These are phyloP conservation scores for Pleurostoma richardsiae DNA, from an alignment of 2,329 filamentous ascomycete genomes.

Conservation along the genomic window DNA sequence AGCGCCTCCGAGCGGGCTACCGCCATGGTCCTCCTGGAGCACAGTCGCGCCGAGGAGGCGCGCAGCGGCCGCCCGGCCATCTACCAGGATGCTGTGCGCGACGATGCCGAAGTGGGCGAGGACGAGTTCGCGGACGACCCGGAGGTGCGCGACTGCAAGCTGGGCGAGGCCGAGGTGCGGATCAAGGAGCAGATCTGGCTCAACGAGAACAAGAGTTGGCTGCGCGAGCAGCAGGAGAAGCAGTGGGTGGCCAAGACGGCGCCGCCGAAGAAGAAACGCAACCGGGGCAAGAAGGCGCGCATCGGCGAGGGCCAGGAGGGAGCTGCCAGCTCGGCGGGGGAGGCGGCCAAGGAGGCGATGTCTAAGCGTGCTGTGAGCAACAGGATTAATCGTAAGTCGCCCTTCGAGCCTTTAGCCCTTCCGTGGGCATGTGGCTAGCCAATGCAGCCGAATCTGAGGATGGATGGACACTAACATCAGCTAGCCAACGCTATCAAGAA, in stretches of 20 bases:
- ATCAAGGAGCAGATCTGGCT: constrained; percentile 94
- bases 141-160: constrained; percentile 76
- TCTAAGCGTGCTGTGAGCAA: no score
- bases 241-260: constrained; percentile 67
- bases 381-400: no score
- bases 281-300: constrained; percentile 45
- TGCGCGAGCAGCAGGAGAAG: constrained; percentile 82
- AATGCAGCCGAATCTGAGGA: no score
- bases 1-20: constrained; percentile 48
- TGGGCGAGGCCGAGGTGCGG: constrained; percentile 67
- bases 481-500: no score
- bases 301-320: constrained; percentile 62
- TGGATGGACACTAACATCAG: no score
- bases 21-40: no score
- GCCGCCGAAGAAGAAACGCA: constrained; percentile 53
- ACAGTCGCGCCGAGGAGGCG: constrained; percentile 21
- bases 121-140: constrained; percentile 86
- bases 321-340: constrained; percentile 62
- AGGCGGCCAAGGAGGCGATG: constrained; percentile 59
- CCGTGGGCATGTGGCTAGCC: no score
- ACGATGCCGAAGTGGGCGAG: constrained; percentile 63
- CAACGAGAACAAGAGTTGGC: constrained; percentile 89
- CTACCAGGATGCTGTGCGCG: constrained; percentile 32
- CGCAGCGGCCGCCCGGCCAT: constrained; percentile 43
- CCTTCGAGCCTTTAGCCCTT: no score